Evolutionary conservation across 2,329 filamentous ascomycete species (phyloP).

Genomic region (Metarhizium sp.): DNA sequence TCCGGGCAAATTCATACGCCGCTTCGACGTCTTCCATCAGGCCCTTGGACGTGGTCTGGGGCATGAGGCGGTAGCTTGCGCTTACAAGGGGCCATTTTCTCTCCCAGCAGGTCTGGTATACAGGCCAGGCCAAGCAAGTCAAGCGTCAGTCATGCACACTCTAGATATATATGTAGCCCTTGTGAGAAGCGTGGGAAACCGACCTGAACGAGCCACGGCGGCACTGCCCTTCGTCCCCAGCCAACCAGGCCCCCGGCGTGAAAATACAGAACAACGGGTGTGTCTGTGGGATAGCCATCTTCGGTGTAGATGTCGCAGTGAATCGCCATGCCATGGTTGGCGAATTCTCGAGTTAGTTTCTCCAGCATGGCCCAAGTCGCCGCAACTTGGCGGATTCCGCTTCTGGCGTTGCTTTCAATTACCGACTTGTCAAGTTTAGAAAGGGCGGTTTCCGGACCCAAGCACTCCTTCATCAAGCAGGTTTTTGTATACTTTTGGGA

Average conservation of each 20-base stretch:
- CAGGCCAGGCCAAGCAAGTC: conserved; percentile 12
- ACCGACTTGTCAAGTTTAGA: no score
- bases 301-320: conserved; percentile 25
- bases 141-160: no score
- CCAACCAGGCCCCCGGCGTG: conserved; percentile 24
- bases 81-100: conserved; percentile 25
- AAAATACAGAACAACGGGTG: conserved; percentile 26
- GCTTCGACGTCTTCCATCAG: conserved; percentile 14
- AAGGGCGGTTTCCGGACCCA: no score
- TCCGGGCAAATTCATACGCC: no score
- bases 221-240: conserved; percentile 21
- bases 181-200: no score
- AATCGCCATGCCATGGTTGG: conserved; percentile 16
- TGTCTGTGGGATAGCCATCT: conserved; percentile 12
- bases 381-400: no score
- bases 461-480: no score
- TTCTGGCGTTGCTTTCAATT: no score
- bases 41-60: conserved; percentile 17
- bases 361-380: conserved; percentile 13
- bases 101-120: conserved; percentile 19
- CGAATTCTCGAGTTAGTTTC: conserved; percentile 19
- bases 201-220: conserved; percentile 20
- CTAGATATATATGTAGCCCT: no score
- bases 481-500: neutral
- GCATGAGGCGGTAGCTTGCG: conserved; percentile 25